phyloP scores from a whole-genome alignment of 2,329 filamentous ascomycete species.

The Pseudogymnoascus pannorum region DNA sequence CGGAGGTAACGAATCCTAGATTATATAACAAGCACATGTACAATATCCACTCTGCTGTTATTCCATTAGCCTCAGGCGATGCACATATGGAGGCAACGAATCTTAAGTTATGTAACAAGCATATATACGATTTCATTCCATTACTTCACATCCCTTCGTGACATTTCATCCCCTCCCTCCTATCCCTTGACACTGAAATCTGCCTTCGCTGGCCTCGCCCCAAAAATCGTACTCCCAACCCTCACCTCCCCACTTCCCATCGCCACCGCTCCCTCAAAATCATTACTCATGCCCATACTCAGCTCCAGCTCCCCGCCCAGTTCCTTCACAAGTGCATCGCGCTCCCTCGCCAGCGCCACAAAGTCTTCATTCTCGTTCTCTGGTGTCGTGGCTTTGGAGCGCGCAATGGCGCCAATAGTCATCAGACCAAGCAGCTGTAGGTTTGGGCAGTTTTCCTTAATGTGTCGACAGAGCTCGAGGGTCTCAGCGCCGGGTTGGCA shows the following conservation, averaged over 20 bases:
- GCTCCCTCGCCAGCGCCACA: conserved; percentile 55
- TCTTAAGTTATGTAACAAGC: neutral
- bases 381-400: conserved; percentile 63
- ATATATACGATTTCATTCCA: neutral
- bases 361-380: conserved; percentile 94
- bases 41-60: neutral
- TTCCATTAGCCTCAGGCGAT: neutral
- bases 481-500: conserved; percentile 59
- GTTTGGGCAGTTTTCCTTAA: conserved; percentile 63
- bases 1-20: neutral
- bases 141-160: neutral
- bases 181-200: conserved; percentile 60
- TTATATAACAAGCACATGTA: neutral
- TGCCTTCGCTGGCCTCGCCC: conserved; percentile 67
- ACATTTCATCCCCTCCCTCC: neutral
- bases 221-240: conserved; percentile 92
- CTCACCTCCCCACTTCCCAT: conserved; percentile 85
- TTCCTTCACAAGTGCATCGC: conserved; percentile 61
- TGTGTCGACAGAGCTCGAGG: conserved; percentile 58
- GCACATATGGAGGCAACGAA: neutral
- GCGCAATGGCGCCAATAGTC: conserved; percentile 93
- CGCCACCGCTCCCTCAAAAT: conserved; percentile 81
- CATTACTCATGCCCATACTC: conserved; percentile 98
- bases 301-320: conserved; percentile 65
- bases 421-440: conserved; percentile 77